Evolutionary conservation across 345 rosid genomes (phyloP), one percentile per base, ranked within the genome.

Genomic region (Salix koriyanagi): DNA sequence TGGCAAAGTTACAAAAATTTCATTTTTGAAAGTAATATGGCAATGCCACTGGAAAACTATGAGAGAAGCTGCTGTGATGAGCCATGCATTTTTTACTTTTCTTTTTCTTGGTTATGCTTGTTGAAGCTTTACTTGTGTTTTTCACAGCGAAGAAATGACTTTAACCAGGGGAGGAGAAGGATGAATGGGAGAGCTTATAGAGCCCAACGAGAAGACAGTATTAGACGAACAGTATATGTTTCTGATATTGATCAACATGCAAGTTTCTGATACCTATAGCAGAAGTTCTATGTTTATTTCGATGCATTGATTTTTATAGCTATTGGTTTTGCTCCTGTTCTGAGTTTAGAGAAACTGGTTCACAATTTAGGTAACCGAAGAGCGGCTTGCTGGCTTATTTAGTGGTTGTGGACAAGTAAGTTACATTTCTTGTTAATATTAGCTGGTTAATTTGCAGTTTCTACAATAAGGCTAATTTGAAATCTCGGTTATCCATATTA

Each of bases 381-480:
- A 93, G 84, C 85, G 81, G 83, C 91, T 93, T 84, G 98, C 98
- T 82, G 91, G 82, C 68, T 78, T 93, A 78, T 93, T 93, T 81
- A 86, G 88, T 80, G 80, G 70, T 76, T 93, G 93, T 68, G 98
- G 97, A 78, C 94, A 90, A 74, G 97, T 93, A 84, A 90, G 92
- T 80, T 77, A 48, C 70, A 50, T 26, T 68, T 10, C 64, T 77
- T 52, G n/a, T 52, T 39, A 58, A n/a, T 58, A 23, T 23, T 58
- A 3, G 11, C 4, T 58, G 3, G 28, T 58, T 75, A 56, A 46
- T 39, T 65, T 18, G 50, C 28, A 7, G 13, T 25, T 28, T 72
- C 23, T 71, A n/a, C 73, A 30, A 3, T 50, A 37, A 30, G n/a
- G 32, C 15, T 48, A 48, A 16, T 48, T 50, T 11, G 5, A 50